Percentiles rank a stretch among this genome's conserved stretches.
phyloP scores from a whole-genome alignment of 495 filamentous ascomycete genomes.

The Neurospora discreta region DNA sequence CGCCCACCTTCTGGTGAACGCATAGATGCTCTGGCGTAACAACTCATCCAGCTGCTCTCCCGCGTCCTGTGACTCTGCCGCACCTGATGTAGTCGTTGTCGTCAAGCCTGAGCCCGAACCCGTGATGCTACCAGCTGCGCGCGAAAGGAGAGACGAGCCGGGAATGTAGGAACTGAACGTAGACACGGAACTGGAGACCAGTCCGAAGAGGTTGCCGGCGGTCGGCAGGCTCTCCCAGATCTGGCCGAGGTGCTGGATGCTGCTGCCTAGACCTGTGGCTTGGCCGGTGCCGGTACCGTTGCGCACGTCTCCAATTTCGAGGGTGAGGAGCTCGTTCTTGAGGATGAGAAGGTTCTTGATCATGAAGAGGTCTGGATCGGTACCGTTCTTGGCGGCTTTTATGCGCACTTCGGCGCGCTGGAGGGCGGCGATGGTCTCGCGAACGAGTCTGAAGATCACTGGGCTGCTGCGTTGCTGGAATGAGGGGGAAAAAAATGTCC shows the following conservation, averaged over 20 bases:
- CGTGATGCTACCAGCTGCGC: background rate
- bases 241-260: constrained; percentile 56
- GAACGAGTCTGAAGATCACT: constrained; percentile 34
- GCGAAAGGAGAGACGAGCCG: constrained; percentile 16
- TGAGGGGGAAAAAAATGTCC: constrained; percentile 27
- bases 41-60: constrained; percentile 73
- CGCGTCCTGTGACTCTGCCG: constrained; percentile 41
- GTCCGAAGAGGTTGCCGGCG: constrained; percentile 29
- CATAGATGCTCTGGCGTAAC: constrained; percentile 65
- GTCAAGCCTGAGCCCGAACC: background rate
- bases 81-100: background rate
- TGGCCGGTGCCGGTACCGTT: constrained; percentile 39
- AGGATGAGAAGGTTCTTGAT: constrained; percentile 85
- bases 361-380: constrained; percentile 73
- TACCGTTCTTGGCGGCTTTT: constrained; percentile 23
- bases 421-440: constrained; percentile 34
- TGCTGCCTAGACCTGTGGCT: background rate
- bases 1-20: constrained; percentile 59
- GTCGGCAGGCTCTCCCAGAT: constrained; percentile 60
- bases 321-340: constrained; percentile 82
- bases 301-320: constrained; percentile 82
- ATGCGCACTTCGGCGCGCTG: constrained; percentile 43
- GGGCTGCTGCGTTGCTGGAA: constrained; percentile 40
- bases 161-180: constrained; percentile 18
- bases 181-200: constrained; percentile 28